Percentiles rank a stretch among this genome's conserved stretches.
Conservation (phyloP, 805 yeast genomes). For the Lipomyces kockii region DNA sequence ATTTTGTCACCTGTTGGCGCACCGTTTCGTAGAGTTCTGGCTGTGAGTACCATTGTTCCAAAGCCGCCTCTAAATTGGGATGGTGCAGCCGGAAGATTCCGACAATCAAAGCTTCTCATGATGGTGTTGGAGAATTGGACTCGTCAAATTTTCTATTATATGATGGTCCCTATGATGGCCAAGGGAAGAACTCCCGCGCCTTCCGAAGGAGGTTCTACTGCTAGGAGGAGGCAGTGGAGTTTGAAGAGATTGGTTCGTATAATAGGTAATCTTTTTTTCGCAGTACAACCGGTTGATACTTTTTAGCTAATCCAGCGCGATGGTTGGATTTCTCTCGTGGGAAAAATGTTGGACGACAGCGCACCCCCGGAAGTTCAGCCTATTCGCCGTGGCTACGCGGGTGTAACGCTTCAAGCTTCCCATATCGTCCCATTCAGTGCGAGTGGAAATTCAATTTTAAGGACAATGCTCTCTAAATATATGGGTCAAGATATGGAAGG, state of each 20-base stretch:
- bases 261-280: background rate
- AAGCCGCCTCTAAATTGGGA: constrained; percentile 8
- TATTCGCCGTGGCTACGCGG: constrained; percentile 8
- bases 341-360: constrained; percentile 6
- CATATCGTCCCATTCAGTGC: constrained; percentile 6
- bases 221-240: constrained; percentile 2
- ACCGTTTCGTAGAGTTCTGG: constrained; percentile 6
- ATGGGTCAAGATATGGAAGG: constrained; percentile 4
- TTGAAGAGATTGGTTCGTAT: constrained; percentile 6
- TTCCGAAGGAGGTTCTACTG: constrained; percentile 6
- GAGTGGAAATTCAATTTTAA: constrained; percentile 6
- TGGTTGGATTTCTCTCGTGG: constrained; percentile 9
- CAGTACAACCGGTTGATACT: background rate
- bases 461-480: background rate
- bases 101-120: constrained; percentile 7
- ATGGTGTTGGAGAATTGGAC: constrained; percentile 7
- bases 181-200: constrained; percentile 7
- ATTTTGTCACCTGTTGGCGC: constrained; percentile 3
- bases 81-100: constrained; percentile 2
- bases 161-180: constrained; percentile 8
- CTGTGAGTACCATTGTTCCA: constrained; percentile 2
- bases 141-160: background rate
- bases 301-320: constrained; percentile 5
- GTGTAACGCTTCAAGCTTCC: constrained; percentile 3
- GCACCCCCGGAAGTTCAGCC: constrained; percentile 8